Evolutionary conservation across 1,139 yeast species (phyloP).

Genomic region (Nakaseomyces sp.): DNA sequence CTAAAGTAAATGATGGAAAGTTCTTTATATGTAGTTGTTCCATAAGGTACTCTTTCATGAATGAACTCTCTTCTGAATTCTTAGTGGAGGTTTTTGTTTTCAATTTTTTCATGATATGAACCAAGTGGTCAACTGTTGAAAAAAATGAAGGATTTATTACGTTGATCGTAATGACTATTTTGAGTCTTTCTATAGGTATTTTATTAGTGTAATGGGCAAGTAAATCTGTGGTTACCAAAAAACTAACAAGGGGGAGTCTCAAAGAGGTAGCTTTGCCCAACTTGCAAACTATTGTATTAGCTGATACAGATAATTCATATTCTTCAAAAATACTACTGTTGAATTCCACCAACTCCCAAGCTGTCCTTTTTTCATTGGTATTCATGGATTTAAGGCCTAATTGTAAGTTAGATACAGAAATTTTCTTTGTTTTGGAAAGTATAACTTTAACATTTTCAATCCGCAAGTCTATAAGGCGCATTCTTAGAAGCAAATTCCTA

Average conservation of each 20-base stretch:
- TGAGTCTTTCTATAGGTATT: conserved; percentile 15
- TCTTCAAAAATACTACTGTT: conserved; percentile 14
- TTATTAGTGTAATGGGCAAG: conserved; percentile 17
- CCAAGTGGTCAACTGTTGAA: conserved; percentile 14
- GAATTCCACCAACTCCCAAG: conserved; percentile 18
- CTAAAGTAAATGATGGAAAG: conserved; percentile 20
- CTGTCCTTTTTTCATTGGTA: conserved; percentile 16
- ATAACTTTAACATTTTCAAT: conserved; percentile 23
- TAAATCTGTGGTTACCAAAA: conserved; percentile 24
- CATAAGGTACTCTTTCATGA: background rate
- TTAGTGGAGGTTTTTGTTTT: background rate
- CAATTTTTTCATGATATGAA: background rate
- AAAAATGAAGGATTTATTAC: conserved; percentile 27
- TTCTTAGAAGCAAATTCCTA: conserved; percentile 10
- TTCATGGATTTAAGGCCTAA: conserved; percentile 20
- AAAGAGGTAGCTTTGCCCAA: conserved; percentile 17
- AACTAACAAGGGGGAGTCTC: conserved; percentile 25
- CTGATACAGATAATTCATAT: conserved; percentile 25
- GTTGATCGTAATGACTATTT: conserved; percentile 19
- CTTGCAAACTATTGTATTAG: conserved; percentile 19
- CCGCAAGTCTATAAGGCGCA: conserved; percentile 24
- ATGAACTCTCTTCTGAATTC: background rate
- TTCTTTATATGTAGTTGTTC: background rate
- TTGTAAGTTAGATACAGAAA: conserved; percentile 24
- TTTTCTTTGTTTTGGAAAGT: conserved; percentile 11